Evolutionary conservation across 148 eudicot species (phyloP).

Genomic region (Linanthus parryae): DNA sequence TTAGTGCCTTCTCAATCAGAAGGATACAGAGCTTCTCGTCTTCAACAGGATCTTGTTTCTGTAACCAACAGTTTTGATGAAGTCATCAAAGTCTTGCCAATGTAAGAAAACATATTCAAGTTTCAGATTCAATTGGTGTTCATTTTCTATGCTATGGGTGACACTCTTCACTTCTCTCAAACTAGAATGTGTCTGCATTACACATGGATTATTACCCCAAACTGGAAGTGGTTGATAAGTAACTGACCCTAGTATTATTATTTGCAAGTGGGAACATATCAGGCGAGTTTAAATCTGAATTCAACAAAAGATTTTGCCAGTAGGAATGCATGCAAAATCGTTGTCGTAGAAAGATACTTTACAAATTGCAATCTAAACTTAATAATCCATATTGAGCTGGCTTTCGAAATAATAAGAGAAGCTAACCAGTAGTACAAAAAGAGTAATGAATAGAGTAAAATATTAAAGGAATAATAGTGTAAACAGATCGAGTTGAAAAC

Average conservation of each 20-base stretch:
- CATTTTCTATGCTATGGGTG: too few relatives aligned
- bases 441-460: too few relatives aligned
- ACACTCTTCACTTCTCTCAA: too few relatives aligned
- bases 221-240: too few relatives aligned
- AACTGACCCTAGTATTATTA: too few relatives aligned
- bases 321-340: conserved; percentile 1
- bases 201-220: too few relatives aligned
- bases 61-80: conserved; percentile 9
- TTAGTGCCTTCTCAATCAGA: conserved; percentile 83
- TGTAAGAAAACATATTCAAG: conserved; percentile 1
- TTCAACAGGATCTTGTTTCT: conserved; percentile 50
- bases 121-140: background rate
- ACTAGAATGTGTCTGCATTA: background rate
- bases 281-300: background rate
- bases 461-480: background rate
- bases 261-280: background rate
- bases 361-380: background rate
- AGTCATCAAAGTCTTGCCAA: conserved; percentile 8
- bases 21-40: conserved; percentile 81
- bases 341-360: too few relatives aligned
- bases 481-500: conserved; percentile 5
- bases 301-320: background rate
- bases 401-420: background rate
- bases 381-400: conserved; percentile 1
- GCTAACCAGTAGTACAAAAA: background rate